Evolutionary conservation across 2,329 filamentous ascomycete species (phyloP).

Genomic region (Colletotrichum horii): DNA sequence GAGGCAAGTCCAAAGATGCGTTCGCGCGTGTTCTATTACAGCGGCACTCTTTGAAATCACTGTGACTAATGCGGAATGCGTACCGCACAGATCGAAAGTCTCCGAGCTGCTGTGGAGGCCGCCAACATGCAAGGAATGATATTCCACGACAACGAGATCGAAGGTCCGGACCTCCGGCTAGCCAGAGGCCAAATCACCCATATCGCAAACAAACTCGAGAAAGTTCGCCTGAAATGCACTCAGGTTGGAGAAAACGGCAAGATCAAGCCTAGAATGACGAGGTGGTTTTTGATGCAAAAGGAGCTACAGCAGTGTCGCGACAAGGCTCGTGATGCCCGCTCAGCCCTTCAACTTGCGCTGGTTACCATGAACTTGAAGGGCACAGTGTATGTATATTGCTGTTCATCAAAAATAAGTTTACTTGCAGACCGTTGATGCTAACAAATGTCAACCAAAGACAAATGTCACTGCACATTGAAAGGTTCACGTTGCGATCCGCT

Average conservation of each 20-base stretch:
- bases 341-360: background rate
- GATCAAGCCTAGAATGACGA: background rate
- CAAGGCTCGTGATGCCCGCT: background rate
- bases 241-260: background rate
- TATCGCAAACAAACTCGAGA: background rate
- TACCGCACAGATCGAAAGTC: background rate
- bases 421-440: no score
- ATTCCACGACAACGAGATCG: background rate
- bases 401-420: background rate
- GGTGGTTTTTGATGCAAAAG: background rate
- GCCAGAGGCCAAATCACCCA: background rate
- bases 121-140: background rate
- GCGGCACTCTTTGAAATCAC: background rate
- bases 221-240: background rate
- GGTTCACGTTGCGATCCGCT: background rate
- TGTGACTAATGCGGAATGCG: background rate
- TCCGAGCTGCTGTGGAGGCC: background rate
- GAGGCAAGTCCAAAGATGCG: background rate
- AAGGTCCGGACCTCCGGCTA: background rate
- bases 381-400: background rate
- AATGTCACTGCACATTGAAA: background rate
- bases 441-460: background rate
- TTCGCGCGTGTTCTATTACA: rapidly evolving
- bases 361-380: background rate
- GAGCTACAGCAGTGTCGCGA: background rate